phyloP scores from a whole-genome alignment of 1,139 yeast genomes.

The Kodamaea fungicola region DNA sequence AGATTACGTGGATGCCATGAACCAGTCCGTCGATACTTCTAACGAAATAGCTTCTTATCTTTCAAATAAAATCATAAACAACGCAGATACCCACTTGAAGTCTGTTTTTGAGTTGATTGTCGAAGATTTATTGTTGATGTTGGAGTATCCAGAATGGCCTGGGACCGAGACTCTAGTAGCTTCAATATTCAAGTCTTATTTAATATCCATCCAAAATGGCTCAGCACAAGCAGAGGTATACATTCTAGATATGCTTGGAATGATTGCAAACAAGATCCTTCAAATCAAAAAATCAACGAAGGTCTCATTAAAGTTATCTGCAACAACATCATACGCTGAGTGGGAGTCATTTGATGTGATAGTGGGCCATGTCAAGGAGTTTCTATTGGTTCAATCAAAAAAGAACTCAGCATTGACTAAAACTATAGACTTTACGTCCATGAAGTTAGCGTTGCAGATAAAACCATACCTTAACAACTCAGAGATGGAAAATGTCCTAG shows the following conservation, averaged over 20 bases:
- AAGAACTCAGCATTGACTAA: constrained; percentile 1
- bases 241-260: constrained; percentile 54
- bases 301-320: constrained; percentile 12
- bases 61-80: constrained; percentile 34
- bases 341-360: background rate
- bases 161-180: constrained; percentile 49
- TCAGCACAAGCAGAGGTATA: constrained; percentile 42
- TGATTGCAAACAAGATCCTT: constrained; percentile 49
- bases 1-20: background rate
- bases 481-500: constrained; percentile 6
- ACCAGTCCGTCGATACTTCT: constrained; percentile 11
- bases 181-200: constrained; percentile 39
- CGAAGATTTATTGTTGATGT: constrained; percentile 50
- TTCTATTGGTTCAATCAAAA: background rate
- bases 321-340: constrained; percentile 9
- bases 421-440: background rate
- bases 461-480: background rate
- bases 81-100: constrained; percentile 35
- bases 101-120: constrained; percentile 47
- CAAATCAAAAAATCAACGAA: constrained; percentile 19
- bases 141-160: constrained; percentile 59
- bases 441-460: constrained; percentile 1
- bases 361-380: background rate
- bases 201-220: constrained; percentile 31
- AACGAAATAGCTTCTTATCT: constrained; percentile 38